Evolutionary conservation across 2,329 filamentous ascomycete species (phyloP), one percentile per base, ranked within the genome.

Genomic region (Diplodia seriata): DNA sequence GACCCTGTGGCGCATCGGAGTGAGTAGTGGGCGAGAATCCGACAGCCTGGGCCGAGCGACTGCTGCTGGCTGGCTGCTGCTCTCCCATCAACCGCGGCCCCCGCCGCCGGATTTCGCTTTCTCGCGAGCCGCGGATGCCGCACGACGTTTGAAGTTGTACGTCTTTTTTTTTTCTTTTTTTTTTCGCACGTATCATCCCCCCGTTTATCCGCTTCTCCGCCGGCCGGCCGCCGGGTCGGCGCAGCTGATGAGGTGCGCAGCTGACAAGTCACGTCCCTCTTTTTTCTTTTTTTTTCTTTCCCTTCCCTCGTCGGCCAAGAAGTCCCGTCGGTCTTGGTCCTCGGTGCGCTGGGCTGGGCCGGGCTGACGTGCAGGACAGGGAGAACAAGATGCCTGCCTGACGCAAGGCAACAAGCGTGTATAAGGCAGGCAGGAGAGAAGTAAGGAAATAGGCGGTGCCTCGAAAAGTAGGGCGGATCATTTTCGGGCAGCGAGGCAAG

Each of bases 111-210:
- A 23, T 23, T 15, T 61, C 47, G 49, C 11, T 61, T 40, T 40
- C 55, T 31, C 31, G 31, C 8, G 36, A 59, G 55, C 55, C 55
- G 55, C 40, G 56, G 56, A 61, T 49, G 18, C 56, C 56, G 56
- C 56, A 61, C 56, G 56, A 61, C 56, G 56, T 61, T 61, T 40
- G 56, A 61, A 31, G 56, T 61, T 61, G 56, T n/a, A 20, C 18
- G 43, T 5, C 6, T 8, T 47, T n/a, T n/a, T 56, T 12, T 26
- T n/a, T 56, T 12, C 6, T 8, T 47, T n/a, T 8, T 47, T n/a
- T n/a, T 56, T 12, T 26, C 33, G 26, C 51, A 20, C 18, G 18
- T 18, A 18, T 36, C 53, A n/a, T n/a, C n/a, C n/a, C 18, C 15
- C 53, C 26, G 26, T 26, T 31, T 31, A 18, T 38, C 33, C 18